Evolutionary conservation across 257 asterid genomes (phyloP).

Genomic region (Solanum paucissectum): DNA sequence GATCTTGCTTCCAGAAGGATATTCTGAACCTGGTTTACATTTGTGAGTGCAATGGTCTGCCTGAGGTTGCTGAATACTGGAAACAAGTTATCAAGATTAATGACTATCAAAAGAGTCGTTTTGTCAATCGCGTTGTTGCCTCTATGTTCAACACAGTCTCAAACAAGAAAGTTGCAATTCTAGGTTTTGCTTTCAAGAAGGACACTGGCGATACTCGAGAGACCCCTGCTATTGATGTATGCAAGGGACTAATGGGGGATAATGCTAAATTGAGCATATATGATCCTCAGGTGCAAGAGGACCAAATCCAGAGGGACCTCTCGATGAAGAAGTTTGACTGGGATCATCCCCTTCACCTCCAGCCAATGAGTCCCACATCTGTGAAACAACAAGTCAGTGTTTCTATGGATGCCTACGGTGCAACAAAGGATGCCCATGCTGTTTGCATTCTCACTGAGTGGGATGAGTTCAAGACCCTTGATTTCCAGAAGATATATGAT

Average conservation of each 20-base stretch:
- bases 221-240: conserved; percentile 80
- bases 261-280: conserved; percentile 73
- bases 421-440: conserved; percentile 70
- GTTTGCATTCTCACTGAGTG: conserved; percentile 84
- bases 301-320: conserved; percentile 86
- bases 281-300: conserved; percentile 79
- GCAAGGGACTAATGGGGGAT: conserved; percentile 79
- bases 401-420: conserved; percentile 68
- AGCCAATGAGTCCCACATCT: conserved; percentile 79
- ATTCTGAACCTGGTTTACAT: conserved; percentile 74
- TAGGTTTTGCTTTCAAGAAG: conserved; percentile 81
- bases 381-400: conserved; percentile 57
- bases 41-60: conserved; percentile 84
- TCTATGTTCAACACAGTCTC: conserved; percentile 86
- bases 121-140: conserved; percentile 63
- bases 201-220: conserved; percentile 83
- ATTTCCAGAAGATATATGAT: conserved; percentile 61
- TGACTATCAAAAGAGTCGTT: conserved; percentile 72
- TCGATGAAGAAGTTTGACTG: conserved; percentile 74
- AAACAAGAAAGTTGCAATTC: conserved; percentile 67
- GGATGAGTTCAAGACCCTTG: conserved; percentile 83
- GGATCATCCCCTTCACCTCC: conserved; percentile 91
- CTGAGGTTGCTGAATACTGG: conserved; percentile 88
- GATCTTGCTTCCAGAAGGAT: conserved; percentile 91
- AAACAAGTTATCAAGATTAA: conserved; percentile 82